phyloP scores from a whole-genome alignment of 164 flowering plant genomes.

The Aristolochia contorta region DNA sequence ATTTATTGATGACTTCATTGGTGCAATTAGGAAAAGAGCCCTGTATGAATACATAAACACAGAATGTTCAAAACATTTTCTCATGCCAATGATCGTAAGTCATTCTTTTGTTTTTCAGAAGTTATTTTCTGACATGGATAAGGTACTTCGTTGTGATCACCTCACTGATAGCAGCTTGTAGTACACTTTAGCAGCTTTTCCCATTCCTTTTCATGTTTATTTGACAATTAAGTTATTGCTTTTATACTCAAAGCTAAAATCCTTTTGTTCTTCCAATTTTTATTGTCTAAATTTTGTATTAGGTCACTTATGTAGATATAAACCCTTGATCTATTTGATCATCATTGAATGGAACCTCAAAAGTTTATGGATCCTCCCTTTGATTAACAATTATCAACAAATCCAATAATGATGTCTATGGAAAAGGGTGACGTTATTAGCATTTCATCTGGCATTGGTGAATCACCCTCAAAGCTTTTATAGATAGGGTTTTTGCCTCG shows the following conservation, averaged over 20 bases:
- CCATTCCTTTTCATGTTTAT: neutral
- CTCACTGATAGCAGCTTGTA: slow-evolving; percentile 54
- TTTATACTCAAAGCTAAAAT: neutral
- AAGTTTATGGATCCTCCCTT: too few species aligned
- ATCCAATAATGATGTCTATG: neutral
- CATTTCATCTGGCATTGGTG: slow-evolving; percentile 76
- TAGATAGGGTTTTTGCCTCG: slow-evolving; percentile 57
- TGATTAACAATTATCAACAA: too few species aligned
- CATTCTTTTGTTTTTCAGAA: slow-evolving; percentile 39
- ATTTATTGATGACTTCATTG: too few species aligned
- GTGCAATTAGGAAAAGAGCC: too few species aligned
- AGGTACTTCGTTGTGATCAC: slow-evolving; percentile 51
- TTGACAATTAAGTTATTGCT: slow-evolving; percentile 6
- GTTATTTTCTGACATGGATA: slow-evolving; percentile 64
- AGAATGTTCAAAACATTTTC: too few species aligned
- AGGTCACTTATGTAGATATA: neutral
- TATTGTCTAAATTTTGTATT: neutral
- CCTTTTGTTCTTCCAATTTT: neutral
- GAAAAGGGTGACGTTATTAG: slow-evolving; percentile 68
- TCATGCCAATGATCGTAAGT: too few species aligned
- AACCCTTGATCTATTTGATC: too few species aligned
- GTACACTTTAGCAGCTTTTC: slow-evolving; percentile 30
- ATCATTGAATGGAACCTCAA: too few species aligned
- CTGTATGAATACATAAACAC: too few species aligned
- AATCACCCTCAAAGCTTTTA: slow-evolving; percentile 63